phyloP scores from a whole-genome alignment of 2,329 filamentous ascomycete species.

The Paecilomyces dactylethromorphus region DNA sequence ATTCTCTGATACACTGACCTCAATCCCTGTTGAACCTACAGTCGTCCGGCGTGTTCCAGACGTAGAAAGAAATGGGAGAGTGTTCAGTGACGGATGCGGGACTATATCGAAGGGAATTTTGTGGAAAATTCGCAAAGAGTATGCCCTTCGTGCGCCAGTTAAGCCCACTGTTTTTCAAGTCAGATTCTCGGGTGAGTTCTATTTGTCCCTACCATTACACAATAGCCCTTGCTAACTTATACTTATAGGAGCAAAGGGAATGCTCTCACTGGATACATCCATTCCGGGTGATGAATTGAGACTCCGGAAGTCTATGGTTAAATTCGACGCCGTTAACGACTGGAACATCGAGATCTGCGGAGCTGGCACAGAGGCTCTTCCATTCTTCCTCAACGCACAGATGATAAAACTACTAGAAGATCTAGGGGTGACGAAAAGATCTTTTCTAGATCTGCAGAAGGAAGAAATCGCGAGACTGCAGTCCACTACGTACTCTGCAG shows the following conservation, averaged over 20 bases:
- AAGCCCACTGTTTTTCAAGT: slow-evolving; percentile 55
- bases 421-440: slow-evolving; percentile 51
- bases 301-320: slow-evolving; percentile 70
- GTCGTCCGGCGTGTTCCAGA: slow-evolving; percentile 16
- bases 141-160: slow-evolving; percentile 14
- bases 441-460: slow-evolving; percentile 60
- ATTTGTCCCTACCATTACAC: background rate
- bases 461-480: slow-evolving; percentile 56
- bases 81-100: slow-evolving; percentile 76
- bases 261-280: slow-evolving; percentile 62
- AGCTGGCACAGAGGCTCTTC: slow-evolving; percentile 59
- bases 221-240: background rate
- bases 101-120: slow-evolving; percentile 60
- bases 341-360: slow-evolving; percentile 37
- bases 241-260: slow-evolving; percentile 57
- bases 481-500: slow-evolving; percentile 48
- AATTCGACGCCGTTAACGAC: slow-evolving; percentile 47
- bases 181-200: slow-evolving; percentile 53
- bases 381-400: slow-evolving; percentile 68
- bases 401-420: slow-evolving; percentile 85
- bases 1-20: slow-evolving; percentile 67
- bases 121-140: slow-evolving; percentile 50
- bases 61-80: slow-evolving; percentile 31
- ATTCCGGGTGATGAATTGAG: slow-evolving; percentile 53
- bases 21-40: slow-evolving; percentile 43